phyloP scores from a whole-genome alignment of 331 rosid genomes.

The Pyracantha coccinea region DNA sequence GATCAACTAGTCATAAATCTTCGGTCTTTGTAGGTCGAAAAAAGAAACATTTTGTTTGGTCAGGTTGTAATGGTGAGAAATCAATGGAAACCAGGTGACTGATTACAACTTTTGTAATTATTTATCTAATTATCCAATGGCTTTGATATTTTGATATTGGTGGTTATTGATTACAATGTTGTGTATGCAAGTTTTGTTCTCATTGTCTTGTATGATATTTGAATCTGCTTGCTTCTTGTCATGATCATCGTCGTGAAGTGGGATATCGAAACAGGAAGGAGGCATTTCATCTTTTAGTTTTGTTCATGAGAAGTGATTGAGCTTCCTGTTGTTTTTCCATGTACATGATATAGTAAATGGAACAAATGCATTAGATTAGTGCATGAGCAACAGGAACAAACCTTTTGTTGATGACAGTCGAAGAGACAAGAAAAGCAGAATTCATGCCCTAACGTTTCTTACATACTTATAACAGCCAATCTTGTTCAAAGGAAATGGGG shows the following conservation, averaged over 20 bases:
- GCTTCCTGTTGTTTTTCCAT: neutral
- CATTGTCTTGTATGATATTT: neutral
- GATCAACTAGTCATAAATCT: constrained; percentile 4
- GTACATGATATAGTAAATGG: neutral
- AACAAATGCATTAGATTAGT: neutral
- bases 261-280: neutral
- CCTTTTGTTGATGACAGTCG: neutral
- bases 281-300: neutral
- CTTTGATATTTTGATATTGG: neutral
- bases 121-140: neutral
- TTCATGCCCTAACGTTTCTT: neutral
- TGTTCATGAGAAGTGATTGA: neutral
- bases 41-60: neutral
- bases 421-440: neutral
- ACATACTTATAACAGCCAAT: neutral
- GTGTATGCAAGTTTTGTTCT: neutral
- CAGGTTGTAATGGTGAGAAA: neutral
- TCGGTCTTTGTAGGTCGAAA: neutral
- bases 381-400: neutral
- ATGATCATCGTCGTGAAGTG: neutral
- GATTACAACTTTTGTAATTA: neutral
- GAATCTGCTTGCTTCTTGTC: neutral
- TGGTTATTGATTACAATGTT: neutral
- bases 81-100: neutral
- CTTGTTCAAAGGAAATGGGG: neutral